Evolutionary conservation across 192 early-diverging fungal genomes (phyloP).

Genomic region (Mortierella claussenii): DNA sequence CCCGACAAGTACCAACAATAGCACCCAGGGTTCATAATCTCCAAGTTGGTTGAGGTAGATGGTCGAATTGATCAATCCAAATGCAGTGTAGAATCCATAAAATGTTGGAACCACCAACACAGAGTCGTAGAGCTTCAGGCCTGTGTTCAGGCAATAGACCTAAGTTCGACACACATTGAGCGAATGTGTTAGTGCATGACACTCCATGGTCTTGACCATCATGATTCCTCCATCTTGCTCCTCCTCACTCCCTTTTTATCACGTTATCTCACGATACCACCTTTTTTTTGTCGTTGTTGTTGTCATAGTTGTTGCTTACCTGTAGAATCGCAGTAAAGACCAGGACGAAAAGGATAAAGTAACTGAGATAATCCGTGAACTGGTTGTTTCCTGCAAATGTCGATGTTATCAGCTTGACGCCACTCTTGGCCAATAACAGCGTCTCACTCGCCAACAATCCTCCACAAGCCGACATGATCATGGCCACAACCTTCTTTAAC

Average conservation of each 20-base stretch:
- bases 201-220: too few relatives aligned
- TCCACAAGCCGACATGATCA: constrained; percentile 66
- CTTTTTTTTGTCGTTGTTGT: too few relatives aligned
- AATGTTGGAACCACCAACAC: constrained; percentile 70
- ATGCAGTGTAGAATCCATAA: constrained; percentile 66
- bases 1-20: constrained; percentile 60
- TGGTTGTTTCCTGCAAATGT: constrained; percentile 55
- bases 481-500: constrained; percentile 62
- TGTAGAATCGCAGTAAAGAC: constrained; percentile 65
- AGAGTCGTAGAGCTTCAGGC: constrained; percentile 65
- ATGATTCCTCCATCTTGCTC: too few relatives aligned
- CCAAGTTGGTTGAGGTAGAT: constrained; percentile 67
- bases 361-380: constrained; percentile 64
- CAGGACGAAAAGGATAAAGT: constrained; percentile 61
- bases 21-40: constrained; percentile 60
- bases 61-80: constrained; percentile 68
- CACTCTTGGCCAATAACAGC: constrained; percentile 66
- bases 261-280: too few relatives aligned
- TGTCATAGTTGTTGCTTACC: too few relatives aligned
- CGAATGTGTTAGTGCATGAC: too few relatives aligned
- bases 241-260: too few relatives aligned
- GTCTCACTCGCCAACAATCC: constrained; percentile 69
- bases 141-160: constrained; percentile 70
- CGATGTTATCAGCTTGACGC: constrained; percentile 38
- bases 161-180: too few relatives aligned